These are phyloP conservation scores for Myxozyma kluyveri DNA, from an alignment of 805 yeast genomes.

Conservation along the genomic window DNA sequence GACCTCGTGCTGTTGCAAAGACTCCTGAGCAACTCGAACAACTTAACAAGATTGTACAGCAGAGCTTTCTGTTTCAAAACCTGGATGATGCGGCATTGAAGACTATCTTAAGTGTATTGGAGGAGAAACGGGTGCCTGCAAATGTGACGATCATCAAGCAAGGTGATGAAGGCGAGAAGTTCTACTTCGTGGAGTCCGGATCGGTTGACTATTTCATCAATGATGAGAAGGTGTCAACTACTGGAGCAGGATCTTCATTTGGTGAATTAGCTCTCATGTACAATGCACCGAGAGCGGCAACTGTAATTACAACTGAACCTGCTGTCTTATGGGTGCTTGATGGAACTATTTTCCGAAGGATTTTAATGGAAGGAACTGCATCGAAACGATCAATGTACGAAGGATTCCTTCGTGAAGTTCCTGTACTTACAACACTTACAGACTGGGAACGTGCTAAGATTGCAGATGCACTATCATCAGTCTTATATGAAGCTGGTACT, in stretches of 20 bases:
- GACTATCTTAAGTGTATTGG: constrained; percentile 79
- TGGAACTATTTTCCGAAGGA: constrained; percentile 87
- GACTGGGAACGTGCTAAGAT: constrained; percentile 82
- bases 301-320: constrained; percentile 64
- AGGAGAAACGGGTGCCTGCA: constrained; percentile 56
- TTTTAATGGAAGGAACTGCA: constrained; percentile 83
- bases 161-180: constrained; percentile 93
- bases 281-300: constrained; percentile 96
- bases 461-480: constrained; percentile 90
- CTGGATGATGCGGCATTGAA: constrained; percentile 74
- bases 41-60: constrained; percentile 66
- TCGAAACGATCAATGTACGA: constrained; percentile 89
- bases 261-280: constrained; percentile 98
- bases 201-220: constrained; percentile 76
- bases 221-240: constrained; percentile 63
- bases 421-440: constrained; percentile 69
- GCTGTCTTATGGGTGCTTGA: constrained; percentile 88
- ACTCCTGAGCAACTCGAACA: constrained; percentile 58
- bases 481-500: constrained; percentile 65
- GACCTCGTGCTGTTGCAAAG: constrained; percentile 30
- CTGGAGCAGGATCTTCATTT: constrained; percentile 86
- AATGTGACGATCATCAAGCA: constrained; percentile 63
- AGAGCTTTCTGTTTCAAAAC: constrained; percentile 80
- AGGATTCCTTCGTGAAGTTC: constrained; percentile 79
- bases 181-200: constrained; percentile 83